These are phyloP conservation scores for Saccharomyces cerevisiae DNA, from an alignment of 805 yeast genomes.

Conservation along the genomic window DNA sequence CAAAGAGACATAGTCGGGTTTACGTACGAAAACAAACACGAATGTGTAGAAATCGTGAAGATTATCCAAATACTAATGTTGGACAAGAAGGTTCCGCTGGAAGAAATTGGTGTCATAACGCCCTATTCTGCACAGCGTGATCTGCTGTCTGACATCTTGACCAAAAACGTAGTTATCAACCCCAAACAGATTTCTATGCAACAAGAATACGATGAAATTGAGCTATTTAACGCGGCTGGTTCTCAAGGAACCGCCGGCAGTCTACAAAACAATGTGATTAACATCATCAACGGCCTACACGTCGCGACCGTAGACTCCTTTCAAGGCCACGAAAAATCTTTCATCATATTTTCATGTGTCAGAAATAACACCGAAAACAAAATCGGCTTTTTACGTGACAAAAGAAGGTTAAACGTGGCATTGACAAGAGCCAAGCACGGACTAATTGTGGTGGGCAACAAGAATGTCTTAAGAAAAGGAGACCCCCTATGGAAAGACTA, in stretches of 20 bases:
- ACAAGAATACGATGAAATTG: conserved; percentile 55
- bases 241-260: conserved; percentile 6
- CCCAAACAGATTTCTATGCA: conserved; percentile 42
- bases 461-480: conserved; percentile 39
- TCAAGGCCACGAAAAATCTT: conserved; percentile 85
- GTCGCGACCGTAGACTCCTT: conserved; percentile 75
- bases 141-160: conserved; percentile 43
- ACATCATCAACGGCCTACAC: conserved; percentile 37
- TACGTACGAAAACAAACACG: conserved; percentile 51
- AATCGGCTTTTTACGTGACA: conserved; percentile 57
- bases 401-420: conserved; percentile 61
- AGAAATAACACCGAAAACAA: conserved; percentile 48
- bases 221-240: conserved; percentile 34
- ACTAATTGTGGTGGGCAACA: conserved; percentile 54
- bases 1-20: conserved; percentile 41
- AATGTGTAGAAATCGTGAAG: conserved; percentile 41
- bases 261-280: conserved; percentile 16
- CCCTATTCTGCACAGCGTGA: conserved; percentile 76
- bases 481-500: conserved; percentile 45
- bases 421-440: conserved; percentile 63
- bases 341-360: conserved; percentile 70
- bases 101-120: conserved; percentile 58
- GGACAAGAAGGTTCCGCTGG: conserved; percentile 43
- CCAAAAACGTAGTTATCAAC: conserved; percentile 46
- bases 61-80: conserved; percentile 42